Evolutionary conservation across 2,329 filamentous ascomycete genomes (phyloP).

Genomic region (Xylariaceae sp.): DNA sequence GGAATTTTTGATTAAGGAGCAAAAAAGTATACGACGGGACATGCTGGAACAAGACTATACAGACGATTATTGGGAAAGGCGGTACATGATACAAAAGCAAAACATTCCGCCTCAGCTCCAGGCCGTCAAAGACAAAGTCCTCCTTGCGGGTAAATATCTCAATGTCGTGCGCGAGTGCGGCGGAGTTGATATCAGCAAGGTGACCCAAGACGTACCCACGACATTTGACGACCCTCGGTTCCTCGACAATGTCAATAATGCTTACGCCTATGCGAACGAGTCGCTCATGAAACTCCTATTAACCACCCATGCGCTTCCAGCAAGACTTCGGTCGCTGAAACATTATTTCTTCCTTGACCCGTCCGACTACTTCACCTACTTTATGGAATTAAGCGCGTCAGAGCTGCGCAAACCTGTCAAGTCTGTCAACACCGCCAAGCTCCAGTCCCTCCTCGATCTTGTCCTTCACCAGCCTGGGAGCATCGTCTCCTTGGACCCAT

Average conservation of each 20-base stretch:
- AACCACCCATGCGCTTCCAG: constrained; percentile 85
- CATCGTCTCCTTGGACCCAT: constrained; percentile 87
- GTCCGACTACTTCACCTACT: constrained; percentile 97
- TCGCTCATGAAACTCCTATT: constrained; percentile 86
- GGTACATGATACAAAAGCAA: constrained; percentile 88
- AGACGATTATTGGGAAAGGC: constrained; percentile 97
- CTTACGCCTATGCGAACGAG: constrained; percentile 92
- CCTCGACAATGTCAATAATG: constrained; percentile 89
- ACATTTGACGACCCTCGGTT: constrained; percentile 91
- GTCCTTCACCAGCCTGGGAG: constrained; percentile 94
- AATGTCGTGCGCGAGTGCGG: constrained; percentile 97
- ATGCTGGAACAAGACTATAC: constrained; percentile 93
- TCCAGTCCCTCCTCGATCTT: constrained; percentile 92
- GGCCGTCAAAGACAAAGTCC: constrained; percentile 85
- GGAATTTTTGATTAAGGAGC: constrained; percentile 92
- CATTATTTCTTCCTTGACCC: constrained; percentile 99
- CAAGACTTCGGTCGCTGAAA: constrained; percentile 82
- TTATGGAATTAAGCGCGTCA: constrained; percentile 83
- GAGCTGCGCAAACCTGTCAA: constrained; percentile 88
- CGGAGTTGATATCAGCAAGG: constrained; percentile 87
- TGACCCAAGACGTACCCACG: constrained; percentile 78
- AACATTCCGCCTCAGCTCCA: constrained; percentile 90
- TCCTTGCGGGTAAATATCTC: constrained; percentile 93
- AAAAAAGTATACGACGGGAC: constrained; percentile 89
- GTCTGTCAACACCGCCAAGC: constrained; percentile 82